Conservation (phyloP, 2,329 filamentous ascomycete species). For the Monosporascus sp. region DNA sequence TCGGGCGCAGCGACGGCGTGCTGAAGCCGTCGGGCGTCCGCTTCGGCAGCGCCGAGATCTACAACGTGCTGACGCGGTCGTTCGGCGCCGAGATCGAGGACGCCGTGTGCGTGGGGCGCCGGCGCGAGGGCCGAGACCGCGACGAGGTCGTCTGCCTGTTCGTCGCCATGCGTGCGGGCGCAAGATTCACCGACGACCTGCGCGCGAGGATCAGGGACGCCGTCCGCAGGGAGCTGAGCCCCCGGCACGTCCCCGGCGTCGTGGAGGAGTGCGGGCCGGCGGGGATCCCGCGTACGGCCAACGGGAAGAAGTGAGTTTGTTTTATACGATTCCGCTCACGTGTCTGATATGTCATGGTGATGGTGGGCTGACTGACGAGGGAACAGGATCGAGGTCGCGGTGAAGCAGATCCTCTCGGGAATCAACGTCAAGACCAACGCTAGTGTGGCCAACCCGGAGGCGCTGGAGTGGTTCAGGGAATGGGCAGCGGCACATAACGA, state of each 20-base stretch:
- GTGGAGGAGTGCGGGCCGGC: slow-evolving; percentile 66
- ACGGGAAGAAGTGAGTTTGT: slow-evolving; percentile 86
- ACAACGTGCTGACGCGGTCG: slow-evolving; percentile 83
- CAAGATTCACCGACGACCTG: slow-evolving; percentile 54
- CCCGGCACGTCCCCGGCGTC: slow-evolving; percentile 80
- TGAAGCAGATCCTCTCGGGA: slow-evolving; percentile 92
- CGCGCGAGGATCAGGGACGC: slow-evolving; percentile 57
- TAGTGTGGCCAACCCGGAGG: slow-evolving; percentile 86
- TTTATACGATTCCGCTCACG: not conserved
- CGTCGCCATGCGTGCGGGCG: slow-evolving; percentile 63
- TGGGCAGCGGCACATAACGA: slow-evolving; percentile 58
- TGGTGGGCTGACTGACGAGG: slow-evolving; percentile 3
- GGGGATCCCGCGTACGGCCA: slow-evolving; percentile 85
- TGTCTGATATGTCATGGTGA: not conserved
- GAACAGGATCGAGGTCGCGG: slow-evolving; percentile 78
- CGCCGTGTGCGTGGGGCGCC: slow-evolving; percentile 77
- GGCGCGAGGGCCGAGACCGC: slow-evolving; percentile 57
- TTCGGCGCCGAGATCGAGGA: slow-evolving; percentile 77
- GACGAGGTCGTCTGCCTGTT: slow-evolving; percentile 90
- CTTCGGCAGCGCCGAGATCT: slow-evolving; percentile 93
- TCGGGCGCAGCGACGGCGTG: slow-evolving; percentile 87
- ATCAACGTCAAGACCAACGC: slow-evolving; percentile 82
- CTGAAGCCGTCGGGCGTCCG: slow-evolving; percentile 87
- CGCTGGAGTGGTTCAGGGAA: slow-evolving; percentile 78
- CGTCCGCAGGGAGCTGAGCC: slow-evolving; percentile 74